Conservation (phyloP, 2,329 filamentous ascomycete species). For the Pseudogymnoascus sp. region DNA sequence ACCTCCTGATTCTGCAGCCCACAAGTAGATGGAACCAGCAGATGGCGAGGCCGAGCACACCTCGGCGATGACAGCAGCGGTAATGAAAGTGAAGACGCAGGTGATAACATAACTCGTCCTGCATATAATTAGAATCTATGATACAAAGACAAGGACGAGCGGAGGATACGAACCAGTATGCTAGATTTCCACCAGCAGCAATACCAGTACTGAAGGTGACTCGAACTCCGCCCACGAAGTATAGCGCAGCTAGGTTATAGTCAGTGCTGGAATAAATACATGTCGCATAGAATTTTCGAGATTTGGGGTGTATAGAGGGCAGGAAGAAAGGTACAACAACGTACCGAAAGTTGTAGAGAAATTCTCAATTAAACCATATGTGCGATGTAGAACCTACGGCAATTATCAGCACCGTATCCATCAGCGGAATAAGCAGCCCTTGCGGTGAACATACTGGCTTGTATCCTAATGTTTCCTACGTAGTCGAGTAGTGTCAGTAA, state of each 20-base stretch:
- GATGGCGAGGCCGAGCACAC: constrained; percentile 44
- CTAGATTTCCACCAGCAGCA: constrained; percentile 53
- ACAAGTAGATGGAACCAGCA: constrained; percentile 38
- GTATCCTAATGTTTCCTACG: constrained; percentile 45
- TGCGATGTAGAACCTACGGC: constrained; percentile 48
- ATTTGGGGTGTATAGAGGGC: background rate
- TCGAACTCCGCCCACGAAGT: constrained; percentile 54
- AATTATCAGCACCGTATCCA: constrained; percentile 3
- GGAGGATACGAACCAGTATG: constrained; percentile 45
- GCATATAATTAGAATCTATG: constrained; percentile 14
- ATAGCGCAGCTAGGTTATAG: constrained; percentile 45
- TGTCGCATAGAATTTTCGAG: background rate
- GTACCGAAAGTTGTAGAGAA: constrained; percentile 54
- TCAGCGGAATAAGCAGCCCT: background rate
- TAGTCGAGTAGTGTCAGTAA: background rate
- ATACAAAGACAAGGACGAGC: background rate
- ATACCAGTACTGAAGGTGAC: constrained; percentile 59
- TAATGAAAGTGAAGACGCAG: constrained; percentile 55
- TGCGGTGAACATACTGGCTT: constrained; percentile 42
- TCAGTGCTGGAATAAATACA: constrained; percentile 16
- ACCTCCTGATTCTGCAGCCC: constrained; percentile 43
- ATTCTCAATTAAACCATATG: constrained; percentile 52
- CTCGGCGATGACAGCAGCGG: constrained; percentile 54
- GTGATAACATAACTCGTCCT: constrained; percentile 57
- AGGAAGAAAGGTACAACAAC: constrained; percentile 15